phyloP scores from a whole-genome alignment of 169 alveolate genomes.

The Toxoplasma gondii region DNA sequence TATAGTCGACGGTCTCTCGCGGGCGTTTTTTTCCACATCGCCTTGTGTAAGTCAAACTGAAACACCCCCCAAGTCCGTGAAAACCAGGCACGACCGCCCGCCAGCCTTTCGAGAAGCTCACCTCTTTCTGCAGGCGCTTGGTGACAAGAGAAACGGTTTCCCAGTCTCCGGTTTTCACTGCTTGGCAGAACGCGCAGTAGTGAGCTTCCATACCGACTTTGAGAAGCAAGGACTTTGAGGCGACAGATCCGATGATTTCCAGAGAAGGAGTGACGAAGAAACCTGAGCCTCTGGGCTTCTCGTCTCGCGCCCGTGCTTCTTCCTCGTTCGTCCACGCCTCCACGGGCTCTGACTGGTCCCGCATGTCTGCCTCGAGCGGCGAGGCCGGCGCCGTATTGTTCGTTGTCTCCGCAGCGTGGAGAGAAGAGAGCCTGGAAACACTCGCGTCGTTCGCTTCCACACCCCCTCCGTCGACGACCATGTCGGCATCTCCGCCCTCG shows the following conservation, averaged over 20 bases:
- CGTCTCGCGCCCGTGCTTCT: neutral
- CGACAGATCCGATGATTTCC: conserved; percentile 67
- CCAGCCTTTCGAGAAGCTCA: neutral
- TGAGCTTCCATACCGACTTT: conserved; percentile 70
- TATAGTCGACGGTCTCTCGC: no score
- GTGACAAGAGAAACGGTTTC: conserved; percentile 62
- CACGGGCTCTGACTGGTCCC: conserved; percentile 1
- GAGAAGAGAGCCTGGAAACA: neutral
- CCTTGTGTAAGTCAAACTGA: no score
- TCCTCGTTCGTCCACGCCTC: neutral
- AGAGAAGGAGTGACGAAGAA: conserved; percentile 45
- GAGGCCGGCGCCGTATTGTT: neutral
- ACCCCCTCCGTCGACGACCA: no score
- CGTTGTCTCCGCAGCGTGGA: neutral
- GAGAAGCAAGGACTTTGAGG: conserved; percentile 64
- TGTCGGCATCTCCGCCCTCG: neutral
- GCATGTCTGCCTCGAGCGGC: neutral
- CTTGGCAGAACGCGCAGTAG: conserved; percentile 71
- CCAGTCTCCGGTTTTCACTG: conserved; percentile 69
- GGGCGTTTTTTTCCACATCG: no score
- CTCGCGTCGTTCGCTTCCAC: neutral
- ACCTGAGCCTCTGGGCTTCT: neutral
- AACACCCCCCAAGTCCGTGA: no score
- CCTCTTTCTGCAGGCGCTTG: conserved; percentile 69
- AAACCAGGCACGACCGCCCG: no score